A percentile compares a stretch with the other conserved stretches of the same genome.
Conservation (phyloP, 805 yeast genomes). For the Nakazawaea ambrosiae region DNA sequence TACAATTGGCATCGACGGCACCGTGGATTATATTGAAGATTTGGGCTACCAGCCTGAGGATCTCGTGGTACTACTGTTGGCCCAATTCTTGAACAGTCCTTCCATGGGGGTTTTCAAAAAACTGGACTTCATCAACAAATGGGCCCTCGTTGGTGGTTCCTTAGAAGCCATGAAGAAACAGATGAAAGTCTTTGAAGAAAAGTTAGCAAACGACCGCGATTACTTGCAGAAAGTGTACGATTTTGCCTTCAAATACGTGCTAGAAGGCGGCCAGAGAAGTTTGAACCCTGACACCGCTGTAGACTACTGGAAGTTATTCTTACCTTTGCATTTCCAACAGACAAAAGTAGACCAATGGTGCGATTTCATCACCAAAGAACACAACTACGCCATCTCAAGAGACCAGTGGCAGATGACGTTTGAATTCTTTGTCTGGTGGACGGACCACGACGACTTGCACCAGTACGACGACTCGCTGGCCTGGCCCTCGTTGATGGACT, state of each 20-base stretch:
- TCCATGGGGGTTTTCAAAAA: slow-evolving; percentile 53
- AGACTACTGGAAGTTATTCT: slow-evolving; percentile 72
- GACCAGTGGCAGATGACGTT: slow-evolving; percentile 87
- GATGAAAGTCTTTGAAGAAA: slow-evolving; percentile 24
- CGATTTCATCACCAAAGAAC: slow-evolving; percentile 37
- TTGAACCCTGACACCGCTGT: slow-evolving; percentile 55
- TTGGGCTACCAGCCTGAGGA: slow-evolving; percentile 72
- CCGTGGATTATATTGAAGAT: slow-evolving; percentile 60
- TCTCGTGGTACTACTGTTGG: slow-evolving; percentile 58
- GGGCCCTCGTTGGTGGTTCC: slow-evolving; percentile 36
- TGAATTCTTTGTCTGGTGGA: slow-evolving; percentile 49
- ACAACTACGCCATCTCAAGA: slow-evolving; percentile 44
- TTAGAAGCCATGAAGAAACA: slow-evolving; percentile 40
- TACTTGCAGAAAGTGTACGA: slow-evolving; percentile 57
- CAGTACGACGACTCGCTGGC: slow-evolving; percentile 75
- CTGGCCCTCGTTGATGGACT: slow-evolving; percentile 90
- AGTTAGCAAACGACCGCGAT: slow-evolving; percentile 26
- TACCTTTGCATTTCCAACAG: slow-evolving; percentile 26
- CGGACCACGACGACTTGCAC: slow-evolving; percentile 38
- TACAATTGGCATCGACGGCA: slow-evolving; percentile 70
- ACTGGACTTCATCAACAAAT: slow-evolving; percentile 45
- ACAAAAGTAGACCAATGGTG: slow-evolving; percentile 50
- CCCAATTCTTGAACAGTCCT: slow-evolving; percentile 62
- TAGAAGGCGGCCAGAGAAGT: slow-evolving; percentile 53
- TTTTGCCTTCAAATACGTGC: slow-evolving; percentile 61